Percentiles rank a stretch among this genome's conserved stretches.
These are phyloP conservation scores for Plasmodium gonderi DNA, from an alignment of 169 alveolate genomes.

Conservation along the genomic window DNA sequence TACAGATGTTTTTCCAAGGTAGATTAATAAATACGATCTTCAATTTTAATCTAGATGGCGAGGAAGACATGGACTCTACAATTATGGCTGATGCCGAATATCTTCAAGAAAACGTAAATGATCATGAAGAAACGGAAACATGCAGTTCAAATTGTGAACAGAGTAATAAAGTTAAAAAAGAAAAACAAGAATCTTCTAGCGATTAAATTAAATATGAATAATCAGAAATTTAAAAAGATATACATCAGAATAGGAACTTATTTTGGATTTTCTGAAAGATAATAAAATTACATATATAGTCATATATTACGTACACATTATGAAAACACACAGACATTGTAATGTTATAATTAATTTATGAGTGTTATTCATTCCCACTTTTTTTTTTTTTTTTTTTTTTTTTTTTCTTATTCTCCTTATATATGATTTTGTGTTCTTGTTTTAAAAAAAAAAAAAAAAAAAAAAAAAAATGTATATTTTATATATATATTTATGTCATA, in stretches of 20 bases:
- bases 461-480: neutral
- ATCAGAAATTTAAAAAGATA: neutral
- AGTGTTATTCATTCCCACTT: too few species aligned
- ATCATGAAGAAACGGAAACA: neutral
- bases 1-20: constrained; percentile 11
- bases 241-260: neutral
- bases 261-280: neutral
- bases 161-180: neutral
- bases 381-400: neutral
- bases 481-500: neutral
- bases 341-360: neutral
- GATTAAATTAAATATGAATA: neutral
- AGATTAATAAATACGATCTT: constrained; percentile 1
- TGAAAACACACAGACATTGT: neutral
- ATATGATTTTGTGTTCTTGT: neutral
- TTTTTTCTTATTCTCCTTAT: neutral
- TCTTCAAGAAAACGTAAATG: neutral
- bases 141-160: neutral
- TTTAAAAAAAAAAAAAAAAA: neutral
- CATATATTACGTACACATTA: neutral
- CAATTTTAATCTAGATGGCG: neutral
- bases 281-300: neutral
- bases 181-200: neutral
- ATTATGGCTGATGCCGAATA: neutral
- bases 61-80: neutral